Base-by-base conservation (phyloP, 768 basidiomycete species). In the Auriculariales sp. region DNA sequence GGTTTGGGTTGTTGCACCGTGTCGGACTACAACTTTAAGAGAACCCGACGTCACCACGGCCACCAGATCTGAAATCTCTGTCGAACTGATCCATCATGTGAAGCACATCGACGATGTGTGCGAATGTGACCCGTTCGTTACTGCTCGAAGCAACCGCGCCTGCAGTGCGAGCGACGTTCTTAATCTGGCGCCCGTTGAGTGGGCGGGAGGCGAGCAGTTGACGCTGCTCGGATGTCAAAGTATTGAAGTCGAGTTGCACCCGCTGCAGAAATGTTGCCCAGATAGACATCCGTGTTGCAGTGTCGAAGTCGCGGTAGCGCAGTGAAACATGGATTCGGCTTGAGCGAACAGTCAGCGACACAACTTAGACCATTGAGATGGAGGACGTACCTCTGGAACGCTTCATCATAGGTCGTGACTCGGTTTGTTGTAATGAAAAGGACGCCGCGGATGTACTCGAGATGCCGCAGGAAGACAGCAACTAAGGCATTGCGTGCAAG, bases 131-230 rank as follows among this genome's bases (percentile, higher is more conserved):
- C 39, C 58, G 60, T 61, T 76, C 69, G 30, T 68, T 66, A 17
- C 71, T 60, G 0, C 71, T 75, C 3, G 66, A 51, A 14, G 80
- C 79, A 28, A 81, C 65, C 47, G 76, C 75, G 49, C 73, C 71
- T n/a, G 79, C 79, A 2, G 78, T 82, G 52, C 75, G 67, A 19
- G 75, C 75, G 6, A 75, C 77, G 54, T 83, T 82, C 72, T 80
- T 83, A 58, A 81, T 81, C 64, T 80, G 77, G 35, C 78, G 57
- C 9, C 80, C 80, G 56, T 81, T 81, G 51, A 81, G 66, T 35
- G 71, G 66, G 53, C 72, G 66, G 58, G 62, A 64, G 3, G 75
- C 73, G 5, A 82, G 64, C 42, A 65, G 60, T 27, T 57, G 61
- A 33, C 78, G 66, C 52, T 80, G 63, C 25, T 67, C 70, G 1